These are phyloP conservation scores for Hypoxylon lienhwacheense DNA, from an alignment of 495 filamentous ascomycete genomes.

Conservation along the genomic window DNA sequence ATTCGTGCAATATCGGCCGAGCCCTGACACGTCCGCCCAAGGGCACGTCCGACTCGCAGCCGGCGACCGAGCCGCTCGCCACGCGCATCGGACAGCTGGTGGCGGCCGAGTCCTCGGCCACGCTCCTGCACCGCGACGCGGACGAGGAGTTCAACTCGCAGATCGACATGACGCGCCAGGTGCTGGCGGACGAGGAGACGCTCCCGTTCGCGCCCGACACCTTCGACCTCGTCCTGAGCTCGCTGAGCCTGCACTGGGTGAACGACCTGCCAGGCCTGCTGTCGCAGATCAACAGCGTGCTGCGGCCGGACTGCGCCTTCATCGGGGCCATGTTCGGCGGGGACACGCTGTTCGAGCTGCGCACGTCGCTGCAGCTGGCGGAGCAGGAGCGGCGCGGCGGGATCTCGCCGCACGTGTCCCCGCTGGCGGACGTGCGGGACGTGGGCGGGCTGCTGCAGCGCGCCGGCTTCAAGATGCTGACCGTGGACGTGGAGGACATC, in stretches of 20 bases:
- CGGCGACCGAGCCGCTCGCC: slow-evolving; percentile 63
- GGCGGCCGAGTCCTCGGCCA: slow-evolving; percentile 76
- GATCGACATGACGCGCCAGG: slow-evolving; percentile 68
- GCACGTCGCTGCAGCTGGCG: slow-evolving; percentile 89
- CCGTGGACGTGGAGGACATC: slow-evolving; percentile 96
- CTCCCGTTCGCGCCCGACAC: slow-evolving; percentile 75
- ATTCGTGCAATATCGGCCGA: slow-evolving; percentile 90
- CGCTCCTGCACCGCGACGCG: slow-evolving; percentile 80
- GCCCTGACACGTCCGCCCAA: slow-evolving; percentile 70
- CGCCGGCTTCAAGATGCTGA: slow-evolving; percentile 93
- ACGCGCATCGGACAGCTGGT: slow-evolving; percentile 69
- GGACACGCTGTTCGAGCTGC: slow-evolving; percentile 90
- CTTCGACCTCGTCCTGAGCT: slow-evolving; percentile 88
- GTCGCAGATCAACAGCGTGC: slow-evolving; percentile 73
- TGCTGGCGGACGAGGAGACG: slow-evolving; percentile 68
- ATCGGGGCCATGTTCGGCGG: slow-evolving; percentile 96
- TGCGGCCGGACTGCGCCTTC: slow-evolving; percentile 91
- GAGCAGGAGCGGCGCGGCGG: slow-evolving; percentile 87
- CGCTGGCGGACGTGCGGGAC: slow-evolving; percentile 89
- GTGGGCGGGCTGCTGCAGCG: slow-evolving; percentile 82
- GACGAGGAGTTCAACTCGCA: slow-evolving; percentile 72
- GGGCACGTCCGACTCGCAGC: slow-evolving; percentile 53
- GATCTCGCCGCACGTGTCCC: slow-evolving; percentile 82
- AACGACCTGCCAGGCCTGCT: slow-evolving; percentile 90
- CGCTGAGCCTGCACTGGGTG: slow-evolving; percentile 92